These are phyloP conservation scores for Discostella pseudostelligera DNA, from an alignment of 108 stramenopile genomes.

Conservation along the genomic window DNA sequence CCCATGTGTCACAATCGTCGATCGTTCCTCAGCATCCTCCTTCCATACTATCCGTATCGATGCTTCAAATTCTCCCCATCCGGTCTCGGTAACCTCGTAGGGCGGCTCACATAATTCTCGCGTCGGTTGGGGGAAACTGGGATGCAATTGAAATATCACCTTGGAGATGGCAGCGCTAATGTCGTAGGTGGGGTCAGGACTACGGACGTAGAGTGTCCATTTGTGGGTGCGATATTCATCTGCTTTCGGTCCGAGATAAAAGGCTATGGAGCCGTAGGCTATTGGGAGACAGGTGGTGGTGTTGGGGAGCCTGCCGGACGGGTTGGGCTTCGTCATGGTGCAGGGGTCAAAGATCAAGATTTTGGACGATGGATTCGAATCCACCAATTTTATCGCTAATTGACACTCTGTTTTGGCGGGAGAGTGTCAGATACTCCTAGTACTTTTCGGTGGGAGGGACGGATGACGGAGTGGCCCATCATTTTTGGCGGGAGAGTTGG, in stretches of 20 bases:
- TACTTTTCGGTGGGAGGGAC: no score
- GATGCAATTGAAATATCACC: slow-evolving; percentile 96
- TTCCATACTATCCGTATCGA: slow-evolving; percentile 89
- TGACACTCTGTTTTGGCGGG: no score
- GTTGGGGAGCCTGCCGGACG: slow-evolving; percentile 43
- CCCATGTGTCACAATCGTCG: slow-evolving; percentile 65
- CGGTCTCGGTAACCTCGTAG: slow-evolving; percentile 92
- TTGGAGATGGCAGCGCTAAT: slow-evolving; percentile 76
- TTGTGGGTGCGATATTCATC: slow-evolving; percentile 60
- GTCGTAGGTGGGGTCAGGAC: slow-evolving; percentile 85
- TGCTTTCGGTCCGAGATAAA: slow-evolving; percentile 80
- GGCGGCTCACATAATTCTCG: slow-evolving; percentile 82
- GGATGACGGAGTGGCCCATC: no score
- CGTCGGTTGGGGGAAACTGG: slow-evolving; percentile 88
- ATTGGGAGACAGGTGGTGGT: slow-evolving; percentile 88
- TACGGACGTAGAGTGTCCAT: slow-evolving; percentile 90
- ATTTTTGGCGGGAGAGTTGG: no score
- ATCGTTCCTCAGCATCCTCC: slow-evolving; percentile 76
- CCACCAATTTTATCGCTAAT: no score
- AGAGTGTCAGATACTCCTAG: no score
- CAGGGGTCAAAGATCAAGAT: no score
- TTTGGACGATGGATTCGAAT: no score
- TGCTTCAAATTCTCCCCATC: slow-evolving; percentile 99
- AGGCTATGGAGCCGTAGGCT: slow-evolving; percentile 92
- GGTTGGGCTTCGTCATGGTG: no score